Base-by-base conservation (phyloP, 2,329 filamentous ascomycete genomes). In the Cladosporium austrohemisphaericum region DNA sequence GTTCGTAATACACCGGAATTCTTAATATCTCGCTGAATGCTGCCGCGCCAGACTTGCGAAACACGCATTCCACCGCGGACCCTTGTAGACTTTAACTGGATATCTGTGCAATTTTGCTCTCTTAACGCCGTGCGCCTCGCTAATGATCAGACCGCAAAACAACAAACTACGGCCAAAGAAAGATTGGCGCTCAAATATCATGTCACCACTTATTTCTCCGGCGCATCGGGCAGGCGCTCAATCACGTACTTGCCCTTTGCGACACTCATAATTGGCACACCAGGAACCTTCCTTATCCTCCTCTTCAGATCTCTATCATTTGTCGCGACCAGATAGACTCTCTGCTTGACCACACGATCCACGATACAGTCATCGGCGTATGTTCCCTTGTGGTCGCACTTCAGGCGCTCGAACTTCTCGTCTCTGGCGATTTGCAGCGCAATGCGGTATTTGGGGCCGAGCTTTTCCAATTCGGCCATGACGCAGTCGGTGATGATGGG, bases 191-290 rank as follows among this genome's bases (percentile, higher is more conserved):
- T 31, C 28, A 31, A 32, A 8, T 10, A 33, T n/a, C n/a, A 5
- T n/a, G 16, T 38, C 23, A 4, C 19, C 31, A 11, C 41, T 58
- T 55, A 79, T 50, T 76, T 81, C 58, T 90, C 84, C 26, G 88
- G 87, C 29, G 88, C 88, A 68, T 90, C 87, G 4, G 91, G 91
- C 55, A 96, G 71, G 23, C 91, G 81, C 76, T 97, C 93, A 63
- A 98, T 93, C 40, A 92, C 85, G 70, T 96, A 97, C 70, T 96
- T 96, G 37, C 88, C 89, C 62, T 88, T 80, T 5, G 86, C 87
- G 22, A 93, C 88, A 62, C 84, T 89, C 76, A 95, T 78, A 59
- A 88, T 81, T 20, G 84, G 84, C 50, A 86, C 83, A 68, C 84
- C 84, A 1, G 84, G 84, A 45, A 93, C 82, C 73, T 95, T 96